These are phyloP conservation scores for Podospora conica DNA, from an alignment of 495 filamentous ascomycete genomes.

Conservation along the genomic window DNA sequence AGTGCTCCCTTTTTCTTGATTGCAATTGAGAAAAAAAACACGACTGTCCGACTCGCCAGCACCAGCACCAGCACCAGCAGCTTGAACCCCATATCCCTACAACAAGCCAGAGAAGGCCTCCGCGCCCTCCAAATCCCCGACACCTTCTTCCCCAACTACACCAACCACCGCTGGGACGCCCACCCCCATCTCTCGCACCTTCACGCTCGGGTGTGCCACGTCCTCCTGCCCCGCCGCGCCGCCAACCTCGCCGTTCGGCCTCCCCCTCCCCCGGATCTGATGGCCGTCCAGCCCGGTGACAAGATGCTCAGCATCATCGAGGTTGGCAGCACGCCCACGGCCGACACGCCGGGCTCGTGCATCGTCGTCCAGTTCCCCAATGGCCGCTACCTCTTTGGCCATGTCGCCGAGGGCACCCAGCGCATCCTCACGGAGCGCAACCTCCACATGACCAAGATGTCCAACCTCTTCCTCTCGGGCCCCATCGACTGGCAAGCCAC, in stretches of 20 bases:
- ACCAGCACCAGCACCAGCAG: not conserved
- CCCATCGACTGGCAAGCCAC: conserved; percentile 63
- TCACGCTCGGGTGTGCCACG: conserved; percentile 36
- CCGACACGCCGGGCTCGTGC: conserved; percentile 77
- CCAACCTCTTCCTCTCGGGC: conserved; percentile 77
- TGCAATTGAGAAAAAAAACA: not conserved
- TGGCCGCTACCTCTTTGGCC: conserved; percentile 81
- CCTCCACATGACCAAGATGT: conserved; percentile 51
- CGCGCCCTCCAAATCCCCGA: not conserved
- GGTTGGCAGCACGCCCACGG: conserved; percentile 76
- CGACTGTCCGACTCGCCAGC: not conserved
- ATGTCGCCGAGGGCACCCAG: conserved; percentile 77
- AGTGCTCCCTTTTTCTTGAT: not conserved
- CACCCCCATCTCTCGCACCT: too few species aligned
- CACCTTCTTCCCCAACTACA: not conserved
- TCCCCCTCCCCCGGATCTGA: not conserved
- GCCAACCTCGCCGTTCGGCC: not conserved
- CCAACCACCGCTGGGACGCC: conserved; percentile 18
- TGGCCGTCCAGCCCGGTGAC: not conserved
- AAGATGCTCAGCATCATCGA: conserved; percentile 66
- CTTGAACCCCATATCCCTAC: too few species aligned
- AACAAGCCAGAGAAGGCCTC: too few species aligned
- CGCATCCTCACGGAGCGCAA: conserved; percentile 64
- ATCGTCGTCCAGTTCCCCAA: conserved; percentile 70
- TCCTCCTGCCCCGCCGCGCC: not conserved